Conservation (phyloP, 2,329 filamentous ascomycete genomes). For the Diaporthe sp. region DNA sequence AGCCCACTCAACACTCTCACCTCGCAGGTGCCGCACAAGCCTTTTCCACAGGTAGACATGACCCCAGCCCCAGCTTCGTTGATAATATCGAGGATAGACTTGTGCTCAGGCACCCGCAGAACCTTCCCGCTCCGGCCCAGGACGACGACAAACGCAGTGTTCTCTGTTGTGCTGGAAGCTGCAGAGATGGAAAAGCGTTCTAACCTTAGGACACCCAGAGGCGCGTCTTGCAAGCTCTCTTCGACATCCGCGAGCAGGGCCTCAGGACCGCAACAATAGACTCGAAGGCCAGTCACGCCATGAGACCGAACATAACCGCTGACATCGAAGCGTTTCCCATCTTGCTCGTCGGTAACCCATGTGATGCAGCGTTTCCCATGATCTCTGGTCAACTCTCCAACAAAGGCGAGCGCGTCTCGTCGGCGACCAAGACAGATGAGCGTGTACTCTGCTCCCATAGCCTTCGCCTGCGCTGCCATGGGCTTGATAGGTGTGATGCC, state of each 20-base stretch:
- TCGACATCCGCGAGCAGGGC: not conserved
- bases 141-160: not conserved
- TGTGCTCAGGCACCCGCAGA: not conserved
- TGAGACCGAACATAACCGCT: not conserved
- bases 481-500: constrained; percentile 5
- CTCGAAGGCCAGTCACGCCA: not conserved
- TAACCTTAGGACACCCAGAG: not conserved
- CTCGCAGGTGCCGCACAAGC: constrained; percentile 3
- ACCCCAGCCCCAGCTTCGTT: not conserved
- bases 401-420: not conserved
- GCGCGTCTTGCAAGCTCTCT: not conserved
- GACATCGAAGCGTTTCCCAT: not conserved
- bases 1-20: not conserved
- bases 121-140: not conserved
- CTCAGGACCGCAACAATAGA: not conserved
- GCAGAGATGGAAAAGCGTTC: not conserved
- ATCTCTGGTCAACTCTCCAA: not conserved
- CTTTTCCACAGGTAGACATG: not conserved
- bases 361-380: not conserved
- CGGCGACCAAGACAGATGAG: not conserved
- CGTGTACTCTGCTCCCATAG: not conserved
- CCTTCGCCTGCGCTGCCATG: not conserved
- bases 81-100: not conserved
- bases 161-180: not conserved
- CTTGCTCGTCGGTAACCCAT: not conserved